Evolutionary conservation across 768 basidiomycete genomes (phyloP).

Genomic region (Boletellus emodensis): DNA sequence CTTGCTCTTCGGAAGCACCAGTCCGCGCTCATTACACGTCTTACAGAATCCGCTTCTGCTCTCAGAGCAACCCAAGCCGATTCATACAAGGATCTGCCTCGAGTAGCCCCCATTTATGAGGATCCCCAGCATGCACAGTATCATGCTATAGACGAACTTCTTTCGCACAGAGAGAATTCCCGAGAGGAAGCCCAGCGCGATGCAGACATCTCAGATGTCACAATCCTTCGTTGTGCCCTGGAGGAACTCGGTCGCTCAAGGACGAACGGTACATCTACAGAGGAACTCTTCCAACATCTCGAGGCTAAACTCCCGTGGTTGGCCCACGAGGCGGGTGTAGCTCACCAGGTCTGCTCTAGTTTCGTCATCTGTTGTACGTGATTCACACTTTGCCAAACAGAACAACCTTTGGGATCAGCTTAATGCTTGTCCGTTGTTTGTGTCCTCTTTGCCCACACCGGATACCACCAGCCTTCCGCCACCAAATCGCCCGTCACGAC

Average conservation of each 20-base stretch:
- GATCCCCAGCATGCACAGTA: constrained; percentile 40
- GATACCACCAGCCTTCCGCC: constrained; percentile 1
- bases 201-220: constrained; percentile 42
- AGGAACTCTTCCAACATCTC: constrained; percentile 56
- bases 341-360: constrained; percentile 57
- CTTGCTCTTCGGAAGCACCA: constrained; percentile 60
- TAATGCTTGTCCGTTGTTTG: constrained; percentile 48
- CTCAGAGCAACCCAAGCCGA: constrained; percentile 55
- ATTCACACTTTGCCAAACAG: constrained; percentile 26
- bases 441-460: constrained; percentile 27
- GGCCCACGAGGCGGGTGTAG: constrained; percentile 44
- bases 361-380: neutral
- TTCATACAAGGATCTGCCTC: constrained; percentile 55
- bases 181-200: constrained; percentile 14
- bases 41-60: constrained; percentile 52
- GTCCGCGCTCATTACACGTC: constrained; percentile 46
- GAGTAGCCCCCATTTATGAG: constrained; percentile 49
- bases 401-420: constrained; percentile 57
- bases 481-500: constrained; percentile 20
- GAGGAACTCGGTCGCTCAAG: constrained; percentile 42
- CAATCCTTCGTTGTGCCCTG: constrained; percentile 62
- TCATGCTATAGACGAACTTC: constrained; percentile 41
- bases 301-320: constrained; percentile 60
- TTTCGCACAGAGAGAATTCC: constrained; percentile 12
- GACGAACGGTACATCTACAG: constrained; percentile 43